A percentile compares a stretch with the other conserved stretches of the same genome.
These are phyloP conservation scores for Gelatoporia subvermispora DNA, from an alignment of 768 basidiomycete species.

Conservation along the genomic window DNA sequence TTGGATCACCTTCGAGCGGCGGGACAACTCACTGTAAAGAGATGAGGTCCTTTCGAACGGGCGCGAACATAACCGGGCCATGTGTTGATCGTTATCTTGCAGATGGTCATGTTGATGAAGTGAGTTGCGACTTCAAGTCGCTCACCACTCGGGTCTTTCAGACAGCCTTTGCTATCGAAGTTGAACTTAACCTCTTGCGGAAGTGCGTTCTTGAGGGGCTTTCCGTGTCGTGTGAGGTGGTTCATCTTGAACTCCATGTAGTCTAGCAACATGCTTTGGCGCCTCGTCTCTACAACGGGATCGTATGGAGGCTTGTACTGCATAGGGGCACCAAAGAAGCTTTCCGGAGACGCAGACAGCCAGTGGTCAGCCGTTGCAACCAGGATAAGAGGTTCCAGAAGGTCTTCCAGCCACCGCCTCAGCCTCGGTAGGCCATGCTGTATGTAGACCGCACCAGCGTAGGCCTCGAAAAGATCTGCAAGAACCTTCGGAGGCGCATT, in stretches of 20 bases:
- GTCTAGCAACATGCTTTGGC: slow-evolving; percentile 9
- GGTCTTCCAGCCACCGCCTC: slow-evolving; percentile 20
- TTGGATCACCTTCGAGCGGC: too few species aligned
- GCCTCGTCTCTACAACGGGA: not conserved
- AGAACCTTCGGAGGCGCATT: slow-evolving; percentile 26
- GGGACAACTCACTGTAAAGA: slow-evolving; percentile 9
- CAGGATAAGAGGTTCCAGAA: slow-evolving; percentile 21
- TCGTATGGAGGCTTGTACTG: not conserved
- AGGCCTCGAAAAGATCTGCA: slow-evolving; percentile 30
- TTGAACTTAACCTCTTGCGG: not conserved
- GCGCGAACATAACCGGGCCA: slow-evolving; percentile 23
- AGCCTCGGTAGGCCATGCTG: slow-evolving; percentile 24
- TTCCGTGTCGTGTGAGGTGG: slow-evolving; percentile 8
- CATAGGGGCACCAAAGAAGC: not conserved
- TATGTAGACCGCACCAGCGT: slow-evolving; percentile 26
- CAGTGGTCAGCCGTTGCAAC: slow-evolving; percentile 24
- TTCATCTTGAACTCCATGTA: slow-evolving; percentile 8
- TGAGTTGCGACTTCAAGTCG: slow-evolving; percentile 24
- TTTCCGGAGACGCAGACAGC: slow-evolving; percentile 1
- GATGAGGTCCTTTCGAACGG: slow-evolving; percentile 14
- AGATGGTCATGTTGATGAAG: slow-evolving; percentile 28
- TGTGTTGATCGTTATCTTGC: slow-evolving; percentile 16
- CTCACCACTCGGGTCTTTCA: slow-evolving; percentile 13
- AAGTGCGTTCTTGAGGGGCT: not conserved
- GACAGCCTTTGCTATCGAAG: not conserved